These are phyloP conservation scores for Cymbopogon flexuosus DNA, from an alignment of 202 grass and related monocot genomes.

Conservation along the genomic window DNA sequence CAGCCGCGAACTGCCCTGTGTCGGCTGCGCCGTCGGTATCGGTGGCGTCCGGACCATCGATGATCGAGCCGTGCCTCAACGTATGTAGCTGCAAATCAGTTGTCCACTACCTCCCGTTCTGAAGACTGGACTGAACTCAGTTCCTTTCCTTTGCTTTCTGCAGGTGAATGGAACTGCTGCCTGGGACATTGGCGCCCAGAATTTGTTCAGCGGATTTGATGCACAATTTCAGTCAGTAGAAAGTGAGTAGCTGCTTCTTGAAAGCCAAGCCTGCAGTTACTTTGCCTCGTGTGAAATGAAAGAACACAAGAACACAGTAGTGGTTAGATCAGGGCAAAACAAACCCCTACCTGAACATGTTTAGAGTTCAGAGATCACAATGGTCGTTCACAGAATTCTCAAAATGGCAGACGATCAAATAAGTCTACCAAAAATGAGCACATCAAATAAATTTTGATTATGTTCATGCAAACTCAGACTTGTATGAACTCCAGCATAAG, in stretches of 20 bases:
- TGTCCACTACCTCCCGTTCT: neutral
- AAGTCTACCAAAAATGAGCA: neutral
- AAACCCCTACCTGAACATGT: neutral
- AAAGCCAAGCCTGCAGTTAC: constrained; percentile 22
- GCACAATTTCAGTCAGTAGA: constrained; percentile 62
- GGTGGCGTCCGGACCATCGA: constrained; percentile 22
- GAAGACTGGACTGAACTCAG: constrained; percentile 15
- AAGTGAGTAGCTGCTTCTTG: constrained; percentile 45
- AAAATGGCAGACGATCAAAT: neutral
- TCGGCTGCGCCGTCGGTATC: neutral
- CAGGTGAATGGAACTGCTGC: constrained; percentile 59
- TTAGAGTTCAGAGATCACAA: neutral
- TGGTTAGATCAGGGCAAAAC: neutral
- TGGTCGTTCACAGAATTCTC: neutral
- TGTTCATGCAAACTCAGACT: neutral
- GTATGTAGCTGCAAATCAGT: constrained; percentile 40
- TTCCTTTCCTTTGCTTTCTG: neutral
- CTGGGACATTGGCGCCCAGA: constrained; percentile 56
- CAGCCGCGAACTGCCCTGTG: constrained; percentile 4
- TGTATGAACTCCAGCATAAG: neutral
- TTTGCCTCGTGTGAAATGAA: constrained; percentile 5
- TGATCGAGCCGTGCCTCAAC: constrained; percentile 47
- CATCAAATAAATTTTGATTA: neutral
- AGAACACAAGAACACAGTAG: constrained; percentile 14
- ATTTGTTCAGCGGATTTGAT: constrained; percentile 44